A percentile compares a stretch with the other conserved stretches of the same genome.
Evolutionary conservation across 306 rosid genomes (phyloP).

Genomic region (Rosa lucieae): DNA sequence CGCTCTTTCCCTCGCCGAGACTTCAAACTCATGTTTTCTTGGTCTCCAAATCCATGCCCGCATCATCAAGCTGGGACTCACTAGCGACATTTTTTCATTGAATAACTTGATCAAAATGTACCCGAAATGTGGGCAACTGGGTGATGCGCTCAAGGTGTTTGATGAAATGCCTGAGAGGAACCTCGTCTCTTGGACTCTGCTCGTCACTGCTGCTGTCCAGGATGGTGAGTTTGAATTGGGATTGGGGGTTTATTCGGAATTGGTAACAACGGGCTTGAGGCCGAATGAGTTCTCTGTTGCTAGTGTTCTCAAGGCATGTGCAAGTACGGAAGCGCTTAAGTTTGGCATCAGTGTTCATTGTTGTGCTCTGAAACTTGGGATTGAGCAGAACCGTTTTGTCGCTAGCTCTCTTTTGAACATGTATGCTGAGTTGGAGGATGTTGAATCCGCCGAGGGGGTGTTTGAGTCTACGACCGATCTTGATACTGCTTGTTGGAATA

Average conservation of each 20-base stretch:
- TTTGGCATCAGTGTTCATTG: constrained; percentile 47
- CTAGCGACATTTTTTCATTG: constrained; percentile 32
- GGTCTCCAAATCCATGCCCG: constrained; percentile 47
- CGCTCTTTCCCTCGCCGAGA: constrained; percentile 43
- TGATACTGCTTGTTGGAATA: constrained; percentile 60
- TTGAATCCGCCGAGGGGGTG: constrained; percentile 43
- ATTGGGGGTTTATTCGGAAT: constrained; percentile 37
- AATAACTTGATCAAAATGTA: constrained; percentile 56
- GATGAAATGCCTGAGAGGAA: constrained; percentile 55
- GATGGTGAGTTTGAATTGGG: constrained; percentile 42
- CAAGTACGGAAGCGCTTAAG: constrained; percentile 23
- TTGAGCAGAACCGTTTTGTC: constrained; percentile 38
- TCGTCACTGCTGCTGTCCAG: constrained; percentile 42
- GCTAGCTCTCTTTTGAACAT: constrained; percentile 48
- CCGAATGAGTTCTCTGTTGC: constrained; percentile 56
- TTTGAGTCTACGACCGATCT: constrained; percentile 34
- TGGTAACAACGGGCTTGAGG: constrained; percentile 41
- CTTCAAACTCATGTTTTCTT: constrained; percentile 28
- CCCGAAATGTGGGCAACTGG: constrained; percentile 31
- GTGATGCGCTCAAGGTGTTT: constrained; percentile 36
- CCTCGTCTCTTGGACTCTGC: constrained; percentile 60
- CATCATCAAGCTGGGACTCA: constrained; percentile 41
- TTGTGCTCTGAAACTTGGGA: constrained; percentile 47
- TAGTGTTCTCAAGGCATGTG: constrained; percentile 54
- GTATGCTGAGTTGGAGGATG: constrained; percentile 52